Evolutionary conservation across 345 rosid genomes (phyloP).

Genomic region (Microcos paniculata): DNA sequence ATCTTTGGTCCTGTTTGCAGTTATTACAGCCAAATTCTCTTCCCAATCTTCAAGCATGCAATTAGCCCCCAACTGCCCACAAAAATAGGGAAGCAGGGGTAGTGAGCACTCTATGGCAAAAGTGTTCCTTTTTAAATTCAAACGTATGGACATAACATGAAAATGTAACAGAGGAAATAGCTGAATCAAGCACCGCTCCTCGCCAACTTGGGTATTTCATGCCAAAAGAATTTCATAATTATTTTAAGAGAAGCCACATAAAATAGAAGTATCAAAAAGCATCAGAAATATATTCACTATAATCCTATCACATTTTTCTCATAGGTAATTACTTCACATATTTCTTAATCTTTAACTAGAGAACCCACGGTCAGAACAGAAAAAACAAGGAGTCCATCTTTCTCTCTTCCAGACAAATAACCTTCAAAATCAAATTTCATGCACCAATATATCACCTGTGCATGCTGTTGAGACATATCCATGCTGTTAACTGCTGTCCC

Average conservation of each 20-base stretch:
- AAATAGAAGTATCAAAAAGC: neutral
- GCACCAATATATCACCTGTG: slow-evolving; percentile 49
- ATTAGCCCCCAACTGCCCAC: slow-evolving; percentile 55
- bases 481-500: slow-evolving; percentile 31
- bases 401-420: slow-evolving; percentile 3
- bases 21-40: slow-evolving; percentile 91
- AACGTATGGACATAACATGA: neutral
- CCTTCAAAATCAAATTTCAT: neutral
- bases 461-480: slow-evolving; percentile 44
- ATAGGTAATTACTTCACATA: neutral
- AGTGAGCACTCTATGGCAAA: slow-evolving; percentile 8
- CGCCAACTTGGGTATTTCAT: neutral
- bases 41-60: slow-evolving; percentile 99
- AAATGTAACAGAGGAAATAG: neutral
- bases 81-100: slow-evolving; percentile 16
- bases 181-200: neutral
- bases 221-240: neutral
- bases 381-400: neutral
- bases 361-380: neutral
- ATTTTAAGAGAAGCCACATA: neutral
- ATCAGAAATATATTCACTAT: neutral
- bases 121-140: neutral
- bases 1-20: slow-evolving; percentile 95
- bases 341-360: neutral
- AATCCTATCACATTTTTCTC: neutral